phyloP scores from a whole-genome alignment of 1,284 basidiomycete species.

The Sanghuangporus baumii region DNA sequence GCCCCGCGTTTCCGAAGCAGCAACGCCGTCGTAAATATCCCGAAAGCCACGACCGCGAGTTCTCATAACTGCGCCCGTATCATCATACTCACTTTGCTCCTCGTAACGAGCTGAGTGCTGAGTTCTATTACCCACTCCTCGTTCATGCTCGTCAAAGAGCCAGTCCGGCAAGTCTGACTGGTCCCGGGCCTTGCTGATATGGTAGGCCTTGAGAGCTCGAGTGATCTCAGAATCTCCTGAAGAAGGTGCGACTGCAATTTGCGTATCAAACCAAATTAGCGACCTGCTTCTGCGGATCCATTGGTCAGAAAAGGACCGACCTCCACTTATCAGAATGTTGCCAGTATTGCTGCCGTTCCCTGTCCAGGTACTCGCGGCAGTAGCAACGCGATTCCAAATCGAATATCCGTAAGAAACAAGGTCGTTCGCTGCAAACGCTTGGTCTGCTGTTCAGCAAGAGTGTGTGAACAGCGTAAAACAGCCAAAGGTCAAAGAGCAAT shows the following conservation, averaged over 20 bases:
- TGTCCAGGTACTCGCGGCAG: conserved; percentile 25
- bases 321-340: not conserved
- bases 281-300: not conserved
- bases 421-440: conserved; percentile 3
- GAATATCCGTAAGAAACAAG: conserved; percentile 29
- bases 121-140: conserved; percentile 25
- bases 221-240: conserved; percentile 51
- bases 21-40: conserved; percentile 7
- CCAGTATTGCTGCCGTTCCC: conserved; percentile 5
- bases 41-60: not conserved
- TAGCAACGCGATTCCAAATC: conserved; percentile 52
- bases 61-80: conserved; percentile 16
- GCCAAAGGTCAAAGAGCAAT: not conserved
- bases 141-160: conserved; percentile 58
- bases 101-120: conserved; percentile 9
- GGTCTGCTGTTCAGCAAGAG: not conserved
- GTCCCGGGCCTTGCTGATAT: conserved; percentile 52
- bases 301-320: not conserved
- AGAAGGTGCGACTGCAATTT: not conserved
- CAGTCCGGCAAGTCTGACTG: conserved; percentile 59
- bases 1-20: not conserved
- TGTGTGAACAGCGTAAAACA: not conserved
- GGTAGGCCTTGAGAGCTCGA: conserved; percentile 62
- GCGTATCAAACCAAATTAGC: not conserved
- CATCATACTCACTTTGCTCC: conserved; percentile 20